phyloP scores from a whole-genome alignment of 768 basidiomycete species.

The Leccinum obscurum region DNA sequence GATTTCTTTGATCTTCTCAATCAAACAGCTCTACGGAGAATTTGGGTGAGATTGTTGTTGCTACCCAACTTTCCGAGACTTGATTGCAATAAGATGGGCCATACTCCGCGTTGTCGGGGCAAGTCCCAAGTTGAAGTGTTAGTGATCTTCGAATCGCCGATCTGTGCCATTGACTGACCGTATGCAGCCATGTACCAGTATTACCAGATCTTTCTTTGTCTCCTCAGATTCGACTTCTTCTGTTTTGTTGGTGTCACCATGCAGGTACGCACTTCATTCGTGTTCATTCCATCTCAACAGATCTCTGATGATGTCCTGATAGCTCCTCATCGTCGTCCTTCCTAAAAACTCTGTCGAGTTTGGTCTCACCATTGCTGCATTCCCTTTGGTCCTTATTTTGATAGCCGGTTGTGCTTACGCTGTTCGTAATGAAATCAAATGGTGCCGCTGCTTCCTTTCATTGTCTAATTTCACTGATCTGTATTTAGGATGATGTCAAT shows the following conservation, averaged over 20 bases:
- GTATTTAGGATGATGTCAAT: constrained; percentile 59
- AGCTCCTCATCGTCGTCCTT: constrained; percentile 84
- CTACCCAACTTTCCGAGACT: not conserved
- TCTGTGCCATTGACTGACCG: constrained; percentile 1
- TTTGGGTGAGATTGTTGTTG: constrained; percentile 61
- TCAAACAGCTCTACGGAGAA: constrained; percentile 71
- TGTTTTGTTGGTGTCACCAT: constrained; percentile 85
- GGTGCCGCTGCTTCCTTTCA: constrained; percentile 41
- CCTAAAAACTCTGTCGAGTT: constrained; percentile 67
- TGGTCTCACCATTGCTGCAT: constrained; percentile 78
- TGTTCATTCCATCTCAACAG: no score
- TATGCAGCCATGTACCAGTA: constrained; percentile 79
- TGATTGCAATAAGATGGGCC: constrained; percentile 62
- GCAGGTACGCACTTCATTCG: constrained; percentile 61
- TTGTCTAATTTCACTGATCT: constrained; percentile 5
- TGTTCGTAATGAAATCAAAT: constrained; percentile 79
- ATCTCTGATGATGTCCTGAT: no score
- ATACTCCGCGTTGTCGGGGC: constrained; percentile 90
- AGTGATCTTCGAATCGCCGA: constrained; percentile 21
- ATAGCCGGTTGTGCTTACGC: constrained; percentile 66
- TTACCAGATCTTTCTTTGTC: constrained; percentile 85
- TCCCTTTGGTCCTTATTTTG: constrained; percentile 72
- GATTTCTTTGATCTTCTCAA: constrained; percentile 65
- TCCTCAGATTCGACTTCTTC: constrained; percentile 91
- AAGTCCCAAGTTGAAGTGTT: constrained; percentile 82